Evolutionary conservation across 169 alveolate genomes (phyloP).

Genomic region (Babesia bovis): DNA sequence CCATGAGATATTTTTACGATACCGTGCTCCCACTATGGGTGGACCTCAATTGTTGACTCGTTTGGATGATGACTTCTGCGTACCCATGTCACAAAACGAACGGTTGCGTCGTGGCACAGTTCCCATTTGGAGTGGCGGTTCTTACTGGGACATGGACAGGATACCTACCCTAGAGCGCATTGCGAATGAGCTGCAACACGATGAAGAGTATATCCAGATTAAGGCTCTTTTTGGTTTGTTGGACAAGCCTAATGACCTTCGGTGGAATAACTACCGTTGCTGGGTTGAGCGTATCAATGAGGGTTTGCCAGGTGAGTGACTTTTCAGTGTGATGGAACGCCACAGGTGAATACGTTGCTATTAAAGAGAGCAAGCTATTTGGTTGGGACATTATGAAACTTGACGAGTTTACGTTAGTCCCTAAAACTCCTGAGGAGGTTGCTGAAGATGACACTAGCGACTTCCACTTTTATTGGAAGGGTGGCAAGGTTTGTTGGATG

Average conservation of each 20-base stretch:
- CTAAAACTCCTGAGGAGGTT: conserved; percentile 70
- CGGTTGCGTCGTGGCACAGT: conserved; percentile 71
- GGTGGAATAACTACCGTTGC: conserved; percentile 73
- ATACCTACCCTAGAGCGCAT: conserved; percentile 60
- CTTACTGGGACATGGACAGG: conserved; percentile 78
- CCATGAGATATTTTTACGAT: conserved; percentile 80
- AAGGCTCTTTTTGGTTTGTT: conserved; percentile 72
- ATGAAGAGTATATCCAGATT: conserved; percentile 16
- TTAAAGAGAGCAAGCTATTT: conserved; percentile 79
- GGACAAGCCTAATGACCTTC: conserved; percentile 81
- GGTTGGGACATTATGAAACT: conserved; percentile 80
- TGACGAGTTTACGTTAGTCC: conserved; percentile 62
- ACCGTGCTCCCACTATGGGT: conserved; percentile 85
- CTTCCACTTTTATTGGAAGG: conserved; percentile 76
- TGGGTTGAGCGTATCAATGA: conserved; percentile 81
- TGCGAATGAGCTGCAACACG: conserved; percentile 24
- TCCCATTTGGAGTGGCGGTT: conserved; percentile 86
- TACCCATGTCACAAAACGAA: conserved; percentile 76
- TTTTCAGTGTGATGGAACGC: too few relatives aligned
- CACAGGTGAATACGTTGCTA: conserved; percentile 83
- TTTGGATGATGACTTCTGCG: conserved; percentile 69
- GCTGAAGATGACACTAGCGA: conserved; percentile 70
- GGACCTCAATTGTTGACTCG: conserved; percentile 79
- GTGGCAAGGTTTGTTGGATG: conserved; percentile 35
- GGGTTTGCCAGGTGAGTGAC: conserved; percentile 65